Percentiles rank a stretch among this genome's conserved stretches.
Evolutionary conservation across 495 filamentous ascomycete species (phyloP).

Genomic region (Coniosporium apollinis): DNA sequence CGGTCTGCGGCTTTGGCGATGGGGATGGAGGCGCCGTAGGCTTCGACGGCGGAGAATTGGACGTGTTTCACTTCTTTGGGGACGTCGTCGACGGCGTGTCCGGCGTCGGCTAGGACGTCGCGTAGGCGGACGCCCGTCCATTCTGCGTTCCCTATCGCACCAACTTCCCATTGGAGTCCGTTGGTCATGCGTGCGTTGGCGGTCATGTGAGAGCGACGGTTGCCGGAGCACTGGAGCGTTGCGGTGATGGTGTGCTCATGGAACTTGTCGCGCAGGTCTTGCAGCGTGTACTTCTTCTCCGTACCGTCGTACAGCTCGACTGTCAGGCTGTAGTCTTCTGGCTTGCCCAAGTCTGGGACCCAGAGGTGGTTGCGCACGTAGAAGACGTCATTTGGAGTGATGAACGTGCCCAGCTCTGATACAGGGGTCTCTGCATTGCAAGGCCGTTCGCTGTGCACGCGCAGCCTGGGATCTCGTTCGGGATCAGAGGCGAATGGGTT

Average conservation of each 20-base stretch:
- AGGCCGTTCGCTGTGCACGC: conserved; percentile 31
- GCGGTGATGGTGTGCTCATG: conserved; percentile 37
- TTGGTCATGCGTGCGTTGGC: conserved; percentile 33
- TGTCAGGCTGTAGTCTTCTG: conserved; percentile 29
- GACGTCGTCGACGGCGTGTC: conserved; percentile 18
- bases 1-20: conserved; percentile 36
- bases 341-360: conserved; percentile 32
- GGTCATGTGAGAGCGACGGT: conserved; percentile 44
- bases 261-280: conserved; percentile 36
- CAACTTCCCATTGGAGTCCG: conserved; percentile 42
- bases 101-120: conserved; percentile 41
- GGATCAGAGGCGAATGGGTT: conserved; percentile 41
- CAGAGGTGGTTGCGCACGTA: conserved; percentile 49
- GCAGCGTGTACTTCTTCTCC: conserved; percentile 31
- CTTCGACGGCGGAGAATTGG: conserved; percentile 40
- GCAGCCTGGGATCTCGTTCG: conserved; percentile 29
- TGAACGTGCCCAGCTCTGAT: conserved; percentile 18
- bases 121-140: conserved; percentile 43
- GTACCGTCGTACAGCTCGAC: conserved; percentile 40
- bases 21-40: conserved; percentile 44
- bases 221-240: conserved; percentile 44
- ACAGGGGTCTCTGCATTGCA: conserved; percentile 41
- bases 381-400: conserved; percentile 37
- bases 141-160: conserved; percentile 40
- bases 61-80: conserved; percentile 29